Evolutionary conservation across 106 monocot genomes (phyloP), one percentile per base, ranked within the genome.

Genomic region (Iris macrosiphon): DNA sequence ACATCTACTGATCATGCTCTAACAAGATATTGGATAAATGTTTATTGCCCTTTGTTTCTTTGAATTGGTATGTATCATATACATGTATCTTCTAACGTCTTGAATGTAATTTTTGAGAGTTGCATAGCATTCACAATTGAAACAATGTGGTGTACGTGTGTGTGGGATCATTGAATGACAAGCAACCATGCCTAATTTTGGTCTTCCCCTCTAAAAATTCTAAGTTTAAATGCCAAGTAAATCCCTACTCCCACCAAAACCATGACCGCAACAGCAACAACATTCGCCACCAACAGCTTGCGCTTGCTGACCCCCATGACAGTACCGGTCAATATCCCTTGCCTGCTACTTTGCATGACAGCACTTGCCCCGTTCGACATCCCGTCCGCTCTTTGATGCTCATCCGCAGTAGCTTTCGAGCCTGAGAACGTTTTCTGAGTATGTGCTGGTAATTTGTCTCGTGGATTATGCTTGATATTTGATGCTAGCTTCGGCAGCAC

Each of bases 401-500:
- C 22, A 21, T 26, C 15, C 0, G 12, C 57, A 40, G 16, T 3
- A 40, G 13, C 10, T 37, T 34, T 1, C 15, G 57, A 19, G 3
- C 55, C 20, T 11, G 15, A 33, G 8, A 15, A 12, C 4, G n/a
- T 0, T 19, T 11, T 14, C 25, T 40, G 57, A 57, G 10, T 4
- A 6, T 35, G 34, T 35, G 34, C 10, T 4, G 57, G 12, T 57
- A 23, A 9, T 9, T 8, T 27, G 14, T 25, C 50, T 20, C 24
- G 32, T 15, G n/a, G 62, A 3, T 49, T 30, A 24, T 34, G 27
- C 17, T 26, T 8, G 4, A 10, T n/a, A n/a, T n/a, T n/a, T n/a
- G n/a, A n/a, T n/a, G 31, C 12, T 7, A 16, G 41, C 44, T 66
- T 62, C 10, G 76, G 76, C 18, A 80, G 18, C 1, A 39, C 18